Percentiles rank a stretch among this genome's conserved stretches.
Evolutionary conservation across 2,329 filamentous ascomycete species (phyloP).

Genomic region (Thelonectria rubi): DNA sequence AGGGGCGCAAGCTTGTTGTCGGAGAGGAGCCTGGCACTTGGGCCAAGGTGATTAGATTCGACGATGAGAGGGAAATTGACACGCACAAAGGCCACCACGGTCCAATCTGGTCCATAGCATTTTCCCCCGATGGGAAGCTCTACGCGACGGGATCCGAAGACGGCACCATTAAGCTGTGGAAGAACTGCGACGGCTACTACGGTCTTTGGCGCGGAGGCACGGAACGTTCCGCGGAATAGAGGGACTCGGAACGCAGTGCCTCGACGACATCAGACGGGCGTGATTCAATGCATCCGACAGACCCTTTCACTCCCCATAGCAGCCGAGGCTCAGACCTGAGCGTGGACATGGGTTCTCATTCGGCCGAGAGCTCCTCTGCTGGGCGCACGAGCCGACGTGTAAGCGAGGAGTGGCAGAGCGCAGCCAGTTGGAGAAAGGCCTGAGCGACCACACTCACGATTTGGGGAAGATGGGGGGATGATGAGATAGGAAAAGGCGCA

Average conservation of each 20-base stretch:
- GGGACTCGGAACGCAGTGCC: slow-evolving; percentile 38
- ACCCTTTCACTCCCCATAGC: slow-evolving; percentile 22
- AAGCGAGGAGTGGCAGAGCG: slow-evolving; percentile 21
- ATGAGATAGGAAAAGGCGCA: not conserved
- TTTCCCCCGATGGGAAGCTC: slow-evolving; percentile 93
- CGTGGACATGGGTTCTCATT: slow-evolving; percentile 12
- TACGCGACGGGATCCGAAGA: slow-evolving; percentile 98
- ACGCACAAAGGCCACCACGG: slow-evolving; percentile 97
- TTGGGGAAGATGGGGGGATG: slow-evolving; percentile 6
- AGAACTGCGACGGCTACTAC: slow-evolving; percentile 73
- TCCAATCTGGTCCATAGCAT: slow-evolving; percentile 94
- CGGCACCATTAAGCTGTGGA: slow-evolving; percentile 94
- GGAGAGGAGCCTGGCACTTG: slow-evolving; percentile 93
- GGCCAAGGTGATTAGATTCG: slow-evolving; percentile 94
- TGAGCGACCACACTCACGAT: slow-evolving; percentile 4
- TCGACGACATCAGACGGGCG: slow-evolving; percentile 30
- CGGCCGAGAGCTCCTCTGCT: slow-evolving; percentile 5
- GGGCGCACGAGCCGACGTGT: slow-evolving; percentile 13
- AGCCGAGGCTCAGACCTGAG: slow-evolving; percentile 27
- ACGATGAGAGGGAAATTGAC: slow-evolving; percentile 84
- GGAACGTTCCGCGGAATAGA: slow-evolving; percentile 51
- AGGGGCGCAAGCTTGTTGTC: slow-evolving; percentile 84
- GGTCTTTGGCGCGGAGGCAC: slow-evolving; percentile 69
- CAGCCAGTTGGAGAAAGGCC: slow-evolving; percentile 18
- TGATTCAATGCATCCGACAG: slow-evolving; percentile 19